Conservation (phyloP, 2,329 filamentous ascomycete species). For the Paradendryphiella salina region DNA sequence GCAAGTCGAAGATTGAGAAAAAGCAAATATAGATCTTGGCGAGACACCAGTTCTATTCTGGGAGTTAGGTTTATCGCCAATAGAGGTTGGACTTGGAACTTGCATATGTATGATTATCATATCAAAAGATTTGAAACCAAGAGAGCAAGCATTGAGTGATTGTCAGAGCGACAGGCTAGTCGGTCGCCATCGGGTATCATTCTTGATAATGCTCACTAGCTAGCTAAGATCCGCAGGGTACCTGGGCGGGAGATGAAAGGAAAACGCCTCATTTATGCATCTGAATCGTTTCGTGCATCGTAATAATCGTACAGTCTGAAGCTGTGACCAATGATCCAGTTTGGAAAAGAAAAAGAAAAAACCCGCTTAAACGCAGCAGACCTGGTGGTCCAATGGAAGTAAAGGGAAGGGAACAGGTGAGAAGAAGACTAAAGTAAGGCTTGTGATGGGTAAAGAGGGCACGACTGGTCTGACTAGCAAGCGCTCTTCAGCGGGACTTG, state of each 20-base stretch:
- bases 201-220: slow-evolving; percentile 14
- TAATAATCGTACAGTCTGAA: slow-evolving; percentile 9
- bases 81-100: neutral
- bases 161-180: slow-evolving; percentile 1
- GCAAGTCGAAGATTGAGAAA: neutral
- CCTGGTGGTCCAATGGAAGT: slow-evolving; percentile 4
- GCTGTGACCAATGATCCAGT: neutral
- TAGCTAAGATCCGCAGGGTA: slow-evolving; percentile 13
- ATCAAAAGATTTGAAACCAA: neutral
- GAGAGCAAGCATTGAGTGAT: neutral
- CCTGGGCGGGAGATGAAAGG: slow-evolving; percentile 8
- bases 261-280: slow-evolving; percentile 33
- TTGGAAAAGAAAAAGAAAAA: slow-evolving; percentile 4
- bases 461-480: neutral
- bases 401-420: neutral
- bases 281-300: slow-evolving; percentile 16
- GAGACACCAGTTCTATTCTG: neutral
- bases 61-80: neutral
- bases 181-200: slow-evolving; percentile 15
- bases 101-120: neutral
- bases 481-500: slow-evolving; percentile 26
- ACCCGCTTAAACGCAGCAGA: slow-evolving; percentile 14
- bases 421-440: neutral
- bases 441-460: neutral
- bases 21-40: neutral